phyloP scores from a whole-genome alignment of 1,284 basidiomycete genomes.

The Exobasidium cylindrosporum region DNA sequence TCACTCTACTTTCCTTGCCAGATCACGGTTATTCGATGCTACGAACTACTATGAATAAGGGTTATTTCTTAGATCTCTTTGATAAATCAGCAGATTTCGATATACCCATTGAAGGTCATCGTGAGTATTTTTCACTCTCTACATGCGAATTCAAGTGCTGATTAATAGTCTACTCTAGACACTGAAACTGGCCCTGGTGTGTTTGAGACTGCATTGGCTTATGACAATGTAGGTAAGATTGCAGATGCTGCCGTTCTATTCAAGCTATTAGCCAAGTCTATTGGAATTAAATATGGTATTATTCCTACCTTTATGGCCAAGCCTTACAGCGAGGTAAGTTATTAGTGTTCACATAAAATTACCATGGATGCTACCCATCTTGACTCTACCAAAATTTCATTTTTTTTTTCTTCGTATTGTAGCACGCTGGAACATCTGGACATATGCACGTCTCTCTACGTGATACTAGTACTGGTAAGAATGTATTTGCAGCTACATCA shows the following conservation, averaged over 20 bases:
- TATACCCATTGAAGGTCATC: slow-evolving; percentile 84
- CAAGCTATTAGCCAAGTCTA: slow-evolving; percentile 86
- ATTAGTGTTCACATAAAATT: slow-evolving; percentile 34
- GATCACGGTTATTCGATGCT: slow-evolving; percentile 58
- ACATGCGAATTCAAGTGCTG: not conserved
- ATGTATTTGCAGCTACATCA: slow-evolving; percentile 71
- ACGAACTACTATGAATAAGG: slow-evolving; percentile 66
- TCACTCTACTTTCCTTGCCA: slow-evolving; percentile 58
- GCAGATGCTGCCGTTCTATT: slow-evolving; percentile 91
- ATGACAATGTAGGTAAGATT: slow-evolving; percentile 78
- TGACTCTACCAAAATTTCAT: too few species aligned
- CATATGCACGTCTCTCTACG: slow-evolving; percentile 88
- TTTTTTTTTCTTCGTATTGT: not conserved
- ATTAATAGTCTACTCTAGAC: slow-evolving; percentile 58
- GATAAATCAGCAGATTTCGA: slow-evolving; percentile 72
- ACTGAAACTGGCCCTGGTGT: slow-evolving; percentile 87
- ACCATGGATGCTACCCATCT: slow-evolving; percentile 16
- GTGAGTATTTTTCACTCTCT: not conserved
- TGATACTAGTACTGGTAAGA: slow-evolving; percentile 65
- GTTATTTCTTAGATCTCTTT: slow-evolving; percentile 85
- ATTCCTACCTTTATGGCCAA: slow-evolving; percentile 98
- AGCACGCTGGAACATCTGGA: slow-evolving; percentile 57
- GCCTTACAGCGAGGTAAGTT: slow-evolving; percentile 64
- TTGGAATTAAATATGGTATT: slow-evolving; percentile 83
- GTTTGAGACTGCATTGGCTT: slow-evolving; percentile 88